These are phyloP conservation scores for Penicillium sp. DNA, from an alignment of 2,329 filamentous ascomycete genomes.

Conservation along the genomic window DNA sequence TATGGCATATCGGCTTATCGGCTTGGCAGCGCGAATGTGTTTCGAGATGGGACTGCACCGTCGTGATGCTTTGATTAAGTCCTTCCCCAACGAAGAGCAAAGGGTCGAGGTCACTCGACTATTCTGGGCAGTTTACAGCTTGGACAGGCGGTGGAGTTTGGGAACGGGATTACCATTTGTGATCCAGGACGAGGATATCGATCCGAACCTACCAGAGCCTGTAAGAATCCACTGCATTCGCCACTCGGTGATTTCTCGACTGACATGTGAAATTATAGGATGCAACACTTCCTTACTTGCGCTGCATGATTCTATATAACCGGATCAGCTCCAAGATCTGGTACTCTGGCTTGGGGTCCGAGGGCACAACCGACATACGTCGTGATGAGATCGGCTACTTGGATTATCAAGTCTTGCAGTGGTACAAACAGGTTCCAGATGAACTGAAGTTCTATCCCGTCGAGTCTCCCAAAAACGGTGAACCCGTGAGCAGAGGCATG, in stretches of 20 bases:
- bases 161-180: constrained; percentile 85
- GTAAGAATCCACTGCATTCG: constrained; percentile 47
- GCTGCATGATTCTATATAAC: constrained; percentile 80
- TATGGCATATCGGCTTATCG: constrained; percentile 81
- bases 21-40: constrained; percentile 74
- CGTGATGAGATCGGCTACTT: constrained; percentile 73
- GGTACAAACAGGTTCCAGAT: constrained; percentile 72
- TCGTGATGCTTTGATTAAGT: constrained; percentile 64
- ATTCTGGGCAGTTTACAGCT: constrained; percentile 82
- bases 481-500: constrained; percentile 60
- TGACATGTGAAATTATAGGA: constrained; percentile 32
- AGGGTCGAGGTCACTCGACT: constrained; percentile 64
- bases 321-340: constrained; percentile 82
- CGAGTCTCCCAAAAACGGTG: constrained; percentile 46
- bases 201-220: constrained; percentile 72
- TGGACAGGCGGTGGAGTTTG: constrained; percentile 85
- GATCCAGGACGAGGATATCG: constrained; percentile 80
- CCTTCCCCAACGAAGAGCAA: constrained; percentile 65
- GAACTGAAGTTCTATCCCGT: constrained; percentile 60
- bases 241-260: neutral
- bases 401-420: constrained; percentile 78
- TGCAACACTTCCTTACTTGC: constrained; percentile 62
- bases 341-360: constrained; percentile 70
- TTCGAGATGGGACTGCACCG: constrained; percentile 80
- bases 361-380: constrained; percentile 62